Percentiles rank a stretch among this genome's conserved stretches.
Evolutionary conservation across 805 yeast genomes (phyloP).

Genomic region (Maudiozyma barnettii): DNA sequence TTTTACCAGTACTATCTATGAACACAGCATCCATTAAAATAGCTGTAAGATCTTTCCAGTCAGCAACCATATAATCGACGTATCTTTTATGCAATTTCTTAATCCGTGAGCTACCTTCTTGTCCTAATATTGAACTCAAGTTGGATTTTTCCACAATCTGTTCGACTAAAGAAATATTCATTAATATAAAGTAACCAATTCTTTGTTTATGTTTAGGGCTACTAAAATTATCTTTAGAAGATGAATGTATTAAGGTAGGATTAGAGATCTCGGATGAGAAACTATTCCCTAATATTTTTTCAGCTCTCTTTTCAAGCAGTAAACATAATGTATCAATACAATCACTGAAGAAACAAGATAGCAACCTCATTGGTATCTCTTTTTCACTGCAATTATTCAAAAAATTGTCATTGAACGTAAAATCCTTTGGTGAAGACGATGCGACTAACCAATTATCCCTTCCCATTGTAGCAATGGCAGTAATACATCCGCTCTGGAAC

Average conservation of each 20-base stretch:
- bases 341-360: slow-evolving; percentile 67
- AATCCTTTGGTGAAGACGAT: slow-evolving; percentile 28
- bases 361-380: slow-evolving; percentile 34
- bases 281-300: slow-evolving; percentile 23
- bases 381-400: slow-evolving; percentile 1
- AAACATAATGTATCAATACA: slow-evolving; percentile 64
- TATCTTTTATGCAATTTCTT: slow-evolving; percentile 65
- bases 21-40: slow-evolving; percentile 71
- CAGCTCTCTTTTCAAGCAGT: slow-evolving; percentile 52
- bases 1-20: slow-evolving; percentile 38
- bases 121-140: slow-evolving; percentile 45
- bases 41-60: slow-evolving; percentile 75
- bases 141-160: slow-evolving; percentile 56
- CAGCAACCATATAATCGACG: slow-evolving; percentile 57
- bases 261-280: neutral
- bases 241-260: neutral
- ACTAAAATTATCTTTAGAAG: slow-evolving; percentile 12
- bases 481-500: slow-evolving; percentile 40
- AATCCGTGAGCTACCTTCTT: slow-evolving; percentile 49
- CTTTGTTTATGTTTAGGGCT: slow-evolving; percentile 29
- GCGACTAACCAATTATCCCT: slow-evolving; percentile 61
- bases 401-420: slow-evolving; percentile 12
- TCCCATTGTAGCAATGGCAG: slow-evolving; percentile 41
- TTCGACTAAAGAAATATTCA: slow-evolving; percentile 66
- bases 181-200: slow-evolving; percentile 62